A percentile compares a stretch with the other conserved stretches of the same genome.
Evolutionary conservation across 1,284 basidiomycete species (phyloP).

Genomic region (Rhodotorula sp.): DNA sequence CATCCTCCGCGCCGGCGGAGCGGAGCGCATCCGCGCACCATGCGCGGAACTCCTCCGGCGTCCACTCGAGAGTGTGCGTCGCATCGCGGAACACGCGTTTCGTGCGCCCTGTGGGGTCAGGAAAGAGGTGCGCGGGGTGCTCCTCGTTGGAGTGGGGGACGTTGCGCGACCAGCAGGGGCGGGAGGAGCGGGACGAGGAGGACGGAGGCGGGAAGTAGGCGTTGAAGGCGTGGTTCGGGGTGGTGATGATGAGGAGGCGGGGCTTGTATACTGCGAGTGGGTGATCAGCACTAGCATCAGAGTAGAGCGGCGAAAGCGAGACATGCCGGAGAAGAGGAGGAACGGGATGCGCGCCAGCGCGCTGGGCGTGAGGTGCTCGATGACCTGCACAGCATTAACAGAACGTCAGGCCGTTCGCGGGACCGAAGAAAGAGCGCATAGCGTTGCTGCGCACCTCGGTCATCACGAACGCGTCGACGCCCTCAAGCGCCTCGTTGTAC

Average conservation of each 20-base stretch:
- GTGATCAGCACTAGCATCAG: neutral
- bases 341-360: constrained; percentile 77
- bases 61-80: constrained; percentile 96
- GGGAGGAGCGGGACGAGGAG: neutral
- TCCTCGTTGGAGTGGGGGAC: neutral
- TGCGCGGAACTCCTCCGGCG: constrained; percentile 68
- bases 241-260: constrained; percentile 76
- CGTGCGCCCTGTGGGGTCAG: constrained; percentile 75
- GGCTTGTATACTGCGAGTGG: constrained; percentile 66
- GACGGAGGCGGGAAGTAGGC: constrained; percentile 64
- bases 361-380: constrained; percentile 79
- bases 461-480: constrained; percentile 77
- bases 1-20: constrained; percentile 23
- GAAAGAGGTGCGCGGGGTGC: constrained; percentile 53
- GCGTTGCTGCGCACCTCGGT: constrained; percentile 81
- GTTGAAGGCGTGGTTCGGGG: constrained; percentile 81
- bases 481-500: constrained; percentile 71
- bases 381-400: too few relatives aligned
- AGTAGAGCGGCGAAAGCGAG: neutral
- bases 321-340: constrained; percentile 65
- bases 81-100: constrained; percentile 64
- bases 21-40: constrained; percentile 62
- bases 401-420: too few relatives aligned
- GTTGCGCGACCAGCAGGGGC: neutral
- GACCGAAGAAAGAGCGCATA: too few relatives aligned